Base-by-base conservation (phyloP, 1,139 yeast genomes). In the Kluyveromyces sp. region DNA sequence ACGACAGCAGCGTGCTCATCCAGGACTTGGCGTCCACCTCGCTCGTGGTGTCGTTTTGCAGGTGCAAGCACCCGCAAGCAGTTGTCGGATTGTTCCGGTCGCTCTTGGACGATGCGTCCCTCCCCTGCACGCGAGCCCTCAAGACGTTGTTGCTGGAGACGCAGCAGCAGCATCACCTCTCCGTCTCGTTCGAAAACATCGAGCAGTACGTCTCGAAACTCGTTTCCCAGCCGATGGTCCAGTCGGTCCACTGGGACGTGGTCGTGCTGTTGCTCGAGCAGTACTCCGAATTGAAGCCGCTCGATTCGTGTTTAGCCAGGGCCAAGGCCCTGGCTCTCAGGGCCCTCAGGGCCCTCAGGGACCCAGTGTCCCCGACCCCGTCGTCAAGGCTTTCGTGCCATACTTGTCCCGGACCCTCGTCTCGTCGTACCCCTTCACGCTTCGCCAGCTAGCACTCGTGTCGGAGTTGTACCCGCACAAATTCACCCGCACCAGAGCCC, bases 241-340 rank as follows among this genome's bases (percentile, higher is more conserved):
- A 42, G 29, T 42, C 44, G n/a, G 32, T 45, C 30, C 45, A 44
- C 7, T 37, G 42, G 37, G 43, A 40, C 6, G 45, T 39, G 31
- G 27, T 47, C 7, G 37, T 39, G 7, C 39, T 34, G 27, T n/a
- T 47, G 29, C 26, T 44, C 4, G 35, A 27, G 15, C 36, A 35
- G 10, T 34, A 39, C 25, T 21, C 34, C 26, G 40, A 32, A 15
- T 37, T 25, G 15, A 29, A 31, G 7, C 37, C 37, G 39, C 31
- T 37, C 32, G 43, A 39, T 8, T 21, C 39, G 31, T 35, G 31
- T 39, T 40, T 30, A 28, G 21, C 25, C 28, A 34, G 35, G 29
- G 34, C 7, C 15, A 2, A 5, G 39, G 10, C 6, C 36, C 33
- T 7, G 21, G 21, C 21, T 2, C 21, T 15, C 21, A 15, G 21